Conservation (phyloP, 169 alveolate genomes). For the Cyclospora cayetanensis region DNA sequence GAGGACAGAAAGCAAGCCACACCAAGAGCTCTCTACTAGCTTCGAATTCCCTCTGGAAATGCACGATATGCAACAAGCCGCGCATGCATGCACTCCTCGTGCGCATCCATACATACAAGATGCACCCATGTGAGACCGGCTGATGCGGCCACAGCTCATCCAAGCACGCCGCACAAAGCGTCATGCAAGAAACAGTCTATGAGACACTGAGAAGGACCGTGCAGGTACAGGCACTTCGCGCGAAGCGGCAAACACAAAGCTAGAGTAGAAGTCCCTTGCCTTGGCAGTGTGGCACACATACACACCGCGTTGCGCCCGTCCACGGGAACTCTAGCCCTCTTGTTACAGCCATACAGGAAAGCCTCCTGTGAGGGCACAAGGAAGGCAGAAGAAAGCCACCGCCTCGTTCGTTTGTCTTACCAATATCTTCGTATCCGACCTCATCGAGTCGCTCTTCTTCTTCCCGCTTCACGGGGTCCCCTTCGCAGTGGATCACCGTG, state of each 20-base stretch:
- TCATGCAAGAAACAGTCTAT: no score
- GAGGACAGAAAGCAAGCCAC: not conserved
- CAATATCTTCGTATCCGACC: conserved; percentile 99
- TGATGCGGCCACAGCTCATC: no score
- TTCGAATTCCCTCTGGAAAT: not conserved
- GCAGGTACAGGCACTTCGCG: no score
- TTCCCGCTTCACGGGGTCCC: conserved; percentile 99
- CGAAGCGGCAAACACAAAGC: not conserved
- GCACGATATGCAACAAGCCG: not conserved
- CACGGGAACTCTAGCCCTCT: no score
- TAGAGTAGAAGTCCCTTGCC: not conserved
- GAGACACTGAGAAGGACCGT: no score
- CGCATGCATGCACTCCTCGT: not conserved
- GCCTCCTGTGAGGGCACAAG: no score
- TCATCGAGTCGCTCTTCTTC: conserved; percentile 99
- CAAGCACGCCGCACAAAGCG: no score
- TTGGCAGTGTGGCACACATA: not conserved
- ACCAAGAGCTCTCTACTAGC: not conserved
- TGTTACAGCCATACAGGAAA: no score
- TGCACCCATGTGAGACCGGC: no score
- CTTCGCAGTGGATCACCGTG: conserved; percentile 94
- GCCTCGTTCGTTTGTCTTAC: conserved; percentile 80
- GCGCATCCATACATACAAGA: no score
- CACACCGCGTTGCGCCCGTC: no score
- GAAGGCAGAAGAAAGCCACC: no score